phyloP scores from a whole-genome alignment of 202 grass and related monocot species.

The Panicum hallii region DNA sequence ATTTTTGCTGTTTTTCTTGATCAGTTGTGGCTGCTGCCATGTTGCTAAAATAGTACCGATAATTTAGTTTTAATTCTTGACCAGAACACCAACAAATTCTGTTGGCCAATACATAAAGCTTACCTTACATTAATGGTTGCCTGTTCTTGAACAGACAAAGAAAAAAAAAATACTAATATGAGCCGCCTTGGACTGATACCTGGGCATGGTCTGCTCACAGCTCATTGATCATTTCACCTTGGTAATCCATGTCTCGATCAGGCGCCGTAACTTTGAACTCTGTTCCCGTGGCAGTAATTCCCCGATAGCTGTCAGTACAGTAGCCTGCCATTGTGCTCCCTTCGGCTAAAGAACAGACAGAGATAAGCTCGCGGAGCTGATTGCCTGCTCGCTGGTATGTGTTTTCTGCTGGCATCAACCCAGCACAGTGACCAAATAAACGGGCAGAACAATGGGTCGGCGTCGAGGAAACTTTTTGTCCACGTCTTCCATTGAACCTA shows the following conservation, averaged over 20 bases:
- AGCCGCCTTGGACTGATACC: too few species aligned
- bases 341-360: slow-evolving; percentile 33
- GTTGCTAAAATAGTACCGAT: not conserved
- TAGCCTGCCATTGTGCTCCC: not conserved
- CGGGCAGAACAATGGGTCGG: slow-evolving; percentile 21
- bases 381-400: not conserved
- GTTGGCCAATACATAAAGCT: not conserved
- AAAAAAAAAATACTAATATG: not conserved
- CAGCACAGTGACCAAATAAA: slow-evolving; percentile 32
- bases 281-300: not conserved
- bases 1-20: not conserved
- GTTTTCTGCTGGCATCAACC: slow-evolving; percentile 24
- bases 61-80: not conserved
- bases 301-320: not conserved
- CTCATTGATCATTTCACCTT: slow-evolving; percentile 12
- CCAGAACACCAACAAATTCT: not conserved
- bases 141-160: not conserved
- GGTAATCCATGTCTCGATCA: not conserved
- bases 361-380: slow-evolving; percentile 14
- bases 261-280: slow-evolving; percentile 3
- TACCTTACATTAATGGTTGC: not conserved
- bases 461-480: slow-evolving; percentile 30
- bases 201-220: not conserved
- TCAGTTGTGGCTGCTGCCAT: not conserved
- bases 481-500: slow-evolving; percentile 20